Evolutionary conservation across 169 alveolate genomes (phyloP).

Genomic region (Pseudocohnilembus persalinus): DNA sequence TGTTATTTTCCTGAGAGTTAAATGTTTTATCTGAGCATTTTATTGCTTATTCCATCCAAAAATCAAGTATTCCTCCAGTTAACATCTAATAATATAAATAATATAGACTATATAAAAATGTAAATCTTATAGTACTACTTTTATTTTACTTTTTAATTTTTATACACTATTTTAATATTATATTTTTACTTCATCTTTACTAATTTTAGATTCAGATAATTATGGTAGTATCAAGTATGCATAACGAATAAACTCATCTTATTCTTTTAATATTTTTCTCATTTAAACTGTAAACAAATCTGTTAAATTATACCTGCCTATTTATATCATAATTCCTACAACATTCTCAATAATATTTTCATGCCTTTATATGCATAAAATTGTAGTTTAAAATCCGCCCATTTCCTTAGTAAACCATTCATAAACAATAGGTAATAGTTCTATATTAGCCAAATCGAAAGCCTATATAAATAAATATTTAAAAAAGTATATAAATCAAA

Average conservation of each 20-base stretch:
- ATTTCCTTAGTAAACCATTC: constrained; percentile 66
- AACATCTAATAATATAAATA: too few relatives aligned
- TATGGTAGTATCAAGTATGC: neutral
- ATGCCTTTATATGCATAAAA: constrained; percentile 65
- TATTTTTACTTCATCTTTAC: constrained; percentile 19
- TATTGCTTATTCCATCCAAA: constrained; percentile 56
- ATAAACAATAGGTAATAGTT: constrained; percentile 52
- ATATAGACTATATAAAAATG: too few relatives aligned
- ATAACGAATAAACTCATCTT: constrained; percentile 16
- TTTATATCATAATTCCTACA: constrained; percentile 60
- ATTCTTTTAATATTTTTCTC: constrained; percentile 30
- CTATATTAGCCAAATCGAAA: constrained; percentile 44
- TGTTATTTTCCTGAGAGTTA: constrained; percentile 45
- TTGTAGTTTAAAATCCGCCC: constrained; percentile 62
- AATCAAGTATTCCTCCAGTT: constrained; percentile 50
- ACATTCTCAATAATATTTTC: constrained; percentile 59
- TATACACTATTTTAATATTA: neutral
- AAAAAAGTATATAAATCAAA: neutral
- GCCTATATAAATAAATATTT: neutral
- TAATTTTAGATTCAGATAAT: neutral
- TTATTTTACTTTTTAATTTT: too few relatives aligned
- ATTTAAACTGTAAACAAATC: constrained; percentile 47
- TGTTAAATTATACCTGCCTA: constrained; percentile 65
- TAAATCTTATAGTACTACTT: too few relatives aligned
- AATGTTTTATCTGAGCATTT: constrained; percentile 56